Evolutionary conservation across 352 stramenopile genomes (phyloP).

Genomic region (Globisporangium iwayamae): DNA sequence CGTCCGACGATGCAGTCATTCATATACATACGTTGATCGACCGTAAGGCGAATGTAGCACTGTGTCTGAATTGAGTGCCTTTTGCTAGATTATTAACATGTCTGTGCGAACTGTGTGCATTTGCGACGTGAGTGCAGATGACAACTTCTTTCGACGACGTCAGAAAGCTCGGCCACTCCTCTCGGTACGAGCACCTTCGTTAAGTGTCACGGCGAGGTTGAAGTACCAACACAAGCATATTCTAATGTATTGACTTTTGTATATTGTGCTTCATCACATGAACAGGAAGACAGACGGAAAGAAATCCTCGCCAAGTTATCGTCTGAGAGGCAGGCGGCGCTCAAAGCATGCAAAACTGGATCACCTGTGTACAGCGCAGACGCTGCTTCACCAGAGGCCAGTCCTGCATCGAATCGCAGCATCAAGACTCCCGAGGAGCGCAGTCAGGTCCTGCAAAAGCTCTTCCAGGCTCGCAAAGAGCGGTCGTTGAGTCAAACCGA

Average conservation of each 20-base stretch:
- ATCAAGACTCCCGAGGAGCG: slow-evolving; percentile 19
- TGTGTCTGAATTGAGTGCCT: neutral
- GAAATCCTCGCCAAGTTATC: slow-evolving; percentile 72
- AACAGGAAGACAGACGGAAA: slow-evolving; percentile 51
- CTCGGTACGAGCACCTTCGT: slow-evolving; percentile 22
- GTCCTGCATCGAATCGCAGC: neutral
- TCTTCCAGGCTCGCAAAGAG: slow-evolving; percentile 13
- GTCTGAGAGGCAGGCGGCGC: slow-evolving; percentile 40
- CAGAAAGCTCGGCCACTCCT: slow-evolving; percentile 32
- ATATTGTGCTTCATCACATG: neutral
- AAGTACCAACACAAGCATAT: too few relatives aligned
- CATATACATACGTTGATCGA: neutral
- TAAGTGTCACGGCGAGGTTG: neutral
- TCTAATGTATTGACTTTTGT: neutral
- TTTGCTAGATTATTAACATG: neutral
- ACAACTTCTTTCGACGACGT: slow-evolving; percentile 23
- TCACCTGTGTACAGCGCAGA: neutral
- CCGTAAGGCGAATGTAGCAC: neutral
- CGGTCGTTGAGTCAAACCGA: neutral
- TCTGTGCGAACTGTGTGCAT: neutral
- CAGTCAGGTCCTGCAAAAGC: slow-evolving; percentile 24
- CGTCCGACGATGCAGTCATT: neutral
- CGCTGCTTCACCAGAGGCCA: neutral
- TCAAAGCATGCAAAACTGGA: slow-evolving; percentile 15
- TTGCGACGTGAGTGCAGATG: neutral